phyloP scores from a whole-genome alignment of 352 stramenopile genomes.

The Phytophthora sp. region DNA sequence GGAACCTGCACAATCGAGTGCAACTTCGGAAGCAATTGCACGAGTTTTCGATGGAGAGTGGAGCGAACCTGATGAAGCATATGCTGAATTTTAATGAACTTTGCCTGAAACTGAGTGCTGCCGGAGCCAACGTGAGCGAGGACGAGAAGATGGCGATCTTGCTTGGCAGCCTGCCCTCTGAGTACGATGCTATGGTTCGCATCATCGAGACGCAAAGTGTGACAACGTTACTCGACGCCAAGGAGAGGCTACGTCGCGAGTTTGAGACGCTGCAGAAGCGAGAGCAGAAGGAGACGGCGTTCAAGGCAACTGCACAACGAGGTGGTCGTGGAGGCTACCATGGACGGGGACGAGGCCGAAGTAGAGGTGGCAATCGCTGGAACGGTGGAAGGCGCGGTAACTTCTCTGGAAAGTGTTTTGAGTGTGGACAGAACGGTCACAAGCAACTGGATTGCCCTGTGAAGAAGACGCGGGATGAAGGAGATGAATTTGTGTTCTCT shows the following conservation, averaged over 20 bases:
- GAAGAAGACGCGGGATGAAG: background rate
- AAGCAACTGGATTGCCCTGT: background rate
- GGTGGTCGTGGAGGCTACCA: background rate
- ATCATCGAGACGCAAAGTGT: constrained; percentile 23
- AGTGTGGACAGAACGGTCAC: constrained; percentile 2
- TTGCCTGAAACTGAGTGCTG: constrained; percentile 5
- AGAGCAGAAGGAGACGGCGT: constrained; percentile 11
- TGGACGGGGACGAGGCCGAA: background rate
- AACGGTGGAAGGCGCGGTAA: background rate
- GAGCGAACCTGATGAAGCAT: constrained; percentile 19
- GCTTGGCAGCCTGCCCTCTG: constrained; percentile 8
- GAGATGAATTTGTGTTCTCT: constrained; percentile 14
- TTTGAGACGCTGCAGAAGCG: constrained; percentile 6
- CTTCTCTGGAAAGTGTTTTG: constrained; percentile 3
- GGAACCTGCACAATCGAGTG: constrained; percentile 13
- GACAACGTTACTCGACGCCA: constrained; percentile 18
- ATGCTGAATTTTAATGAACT: constrained; percentile 28
- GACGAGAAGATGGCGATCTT: constrained; percentile 17
- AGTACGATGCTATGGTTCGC: constrained; percentile 28
- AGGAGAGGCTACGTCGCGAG: constrained; percentile 29
- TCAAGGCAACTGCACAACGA: background rate
- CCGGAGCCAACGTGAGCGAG: constrained; percentile 7
- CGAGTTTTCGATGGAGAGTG: constrained; percentile 7
- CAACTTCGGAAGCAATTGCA: constrained; percentile 29
- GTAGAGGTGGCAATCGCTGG: background rate